Conservation (phyloP, 192 early-diverging fungal genomes). For the Spinellus fusiger region DNA sequence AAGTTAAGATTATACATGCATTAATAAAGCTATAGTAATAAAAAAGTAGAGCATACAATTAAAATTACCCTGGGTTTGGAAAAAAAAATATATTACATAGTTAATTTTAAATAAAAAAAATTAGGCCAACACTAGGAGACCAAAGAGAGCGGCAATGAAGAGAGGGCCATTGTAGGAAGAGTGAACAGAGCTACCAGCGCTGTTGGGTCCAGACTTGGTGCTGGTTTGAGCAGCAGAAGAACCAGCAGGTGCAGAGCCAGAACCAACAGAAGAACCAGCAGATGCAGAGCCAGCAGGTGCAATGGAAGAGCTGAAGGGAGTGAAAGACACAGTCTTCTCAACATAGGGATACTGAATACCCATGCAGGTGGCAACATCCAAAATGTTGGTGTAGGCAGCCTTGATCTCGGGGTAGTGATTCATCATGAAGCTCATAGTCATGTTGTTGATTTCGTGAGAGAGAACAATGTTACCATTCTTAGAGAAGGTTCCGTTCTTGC, state of each 20-base stretch:
- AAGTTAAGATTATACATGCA: too few species aligned
- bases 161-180: background rate
- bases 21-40: too few species aligned
- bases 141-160: constrained; percentile 8
- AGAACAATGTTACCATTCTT: constrained; percentile 22
- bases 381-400: constrained; percentile 16
- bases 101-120: too few species aligned
- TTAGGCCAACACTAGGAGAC: constrained; percentile 4
- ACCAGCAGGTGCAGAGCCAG: background rate
- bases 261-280: background rate
- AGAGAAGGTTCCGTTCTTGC: constrained; percentile 19
- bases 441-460: constrained; percentile 25
- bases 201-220: background rate
- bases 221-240: constrained; percentile 2
- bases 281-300: background rate
- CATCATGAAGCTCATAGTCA: constrained; percentile 15
- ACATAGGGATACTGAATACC: constrained; percentile 22
- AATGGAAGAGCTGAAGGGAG: background rate
- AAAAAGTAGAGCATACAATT: too few species aligned
- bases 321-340: constrained; percentile 12
- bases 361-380: constrained; percentile 26
- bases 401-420: constrained; percentile 18
- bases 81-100: too few species aligned
- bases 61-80: too few species aligned
- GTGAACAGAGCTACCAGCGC: background rate